Base-by-base conservation (phyloP, 1,284 basidiomycete species). In the Trametes hirsuta region DNA sequence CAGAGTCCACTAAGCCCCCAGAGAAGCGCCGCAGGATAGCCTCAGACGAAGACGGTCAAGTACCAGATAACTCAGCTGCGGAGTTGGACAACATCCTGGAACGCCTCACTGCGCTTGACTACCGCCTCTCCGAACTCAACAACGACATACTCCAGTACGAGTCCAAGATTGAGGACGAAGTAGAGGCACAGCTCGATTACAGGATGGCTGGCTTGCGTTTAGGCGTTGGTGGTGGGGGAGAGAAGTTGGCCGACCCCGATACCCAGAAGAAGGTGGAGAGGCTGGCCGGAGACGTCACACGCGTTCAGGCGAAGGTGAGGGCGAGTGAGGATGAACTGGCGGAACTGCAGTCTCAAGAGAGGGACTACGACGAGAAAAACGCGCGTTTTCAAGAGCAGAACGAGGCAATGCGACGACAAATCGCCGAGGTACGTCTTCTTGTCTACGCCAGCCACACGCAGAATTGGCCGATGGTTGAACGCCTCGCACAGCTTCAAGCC, bases 141-240 rank as follows among this genome's bases (percentile, higher is more conserved):
- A 82, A 84, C 62, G 76, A 80, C 53, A 63, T 83, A 42, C 64
- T 64, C 2, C 76, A 77, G 48, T 76, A 77, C 48, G 75, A 80
- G 45, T 58, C 59, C 12, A 69, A 77, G 12, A 34, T 79, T 3
- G 57, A 69, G 3, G 73, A 76, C 10, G 75, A 79, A 55, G 68
- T 84, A 15, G 59, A 62, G 14, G 44, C 58, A 1, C 53, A 62
- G 47, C 59, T 65, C 18, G 76, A 79, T 11, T 72, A 74, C 41
- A 71, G 67, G 15, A 70, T 84, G 25, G 68, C 84, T 2, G 68
- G 40, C 15, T 37, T 61, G 4, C 50, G 55, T 11, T 8, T 60
- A n/a, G 55, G 41, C 30, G 39, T 39, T 3, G 42, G 46, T 10
- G 42, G 30, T 36, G 48, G 53, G 21, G 46, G n/a, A 1, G 51